Base-by-base conservation (phyloP, 2,329 filamentous ascomycete species). In the Macrophomina phaseolina region DNA sequence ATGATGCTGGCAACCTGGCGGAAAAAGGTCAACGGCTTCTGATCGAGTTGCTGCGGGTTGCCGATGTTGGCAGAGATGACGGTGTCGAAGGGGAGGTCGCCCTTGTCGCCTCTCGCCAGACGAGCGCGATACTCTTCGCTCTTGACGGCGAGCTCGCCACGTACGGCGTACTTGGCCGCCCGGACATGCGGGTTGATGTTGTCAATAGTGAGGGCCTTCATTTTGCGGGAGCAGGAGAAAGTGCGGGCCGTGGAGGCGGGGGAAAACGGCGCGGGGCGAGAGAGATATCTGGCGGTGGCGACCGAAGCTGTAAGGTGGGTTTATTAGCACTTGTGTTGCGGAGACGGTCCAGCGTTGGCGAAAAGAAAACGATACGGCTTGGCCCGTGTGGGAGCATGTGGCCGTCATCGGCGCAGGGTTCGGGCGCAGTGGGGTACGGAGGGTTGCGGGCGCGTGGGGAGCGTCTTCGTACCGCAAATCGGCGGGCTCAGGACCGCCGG, bases 11-110 rank as follows among this genome's bases (percentile, higher is more conserved):
- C 87, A 34, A 99, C 95, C 83, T 99, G 94, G 73, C 95, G 90
- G 88, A 99, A 97, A 86, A 97, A 99, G 72, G 95, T 99, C 75
- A 99, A 94, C 75, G 95, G 95, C 85, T 98, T 96, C 86, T 99
- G 95, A 82, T 97, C 95, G 70, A 99, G 89, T 82, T 99, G 95
- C 82, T 99, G 95, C 4, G 95, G 95, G 84, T 99, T 99, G 77
- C 95, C 95, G 76, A 99, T 99, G 83, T 99, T 99, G 81, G 95
- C 95, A 70, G 92, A 94, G 82, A 99, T 94, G 80, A 99, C 90
- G 68, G 93, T 87, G 74, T 92, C 85, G 80, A 99, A 99, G 58
- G 95, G 94, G 61, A 98, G 85, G 75, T 81, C 77, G 79, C 81
- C 85, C 73, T 86, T 87, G 70, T 87, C 86, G 70, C 84, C 82